Conservation (phyloP, 1,139 yeast species). For the Pichia sp. region DNA sequence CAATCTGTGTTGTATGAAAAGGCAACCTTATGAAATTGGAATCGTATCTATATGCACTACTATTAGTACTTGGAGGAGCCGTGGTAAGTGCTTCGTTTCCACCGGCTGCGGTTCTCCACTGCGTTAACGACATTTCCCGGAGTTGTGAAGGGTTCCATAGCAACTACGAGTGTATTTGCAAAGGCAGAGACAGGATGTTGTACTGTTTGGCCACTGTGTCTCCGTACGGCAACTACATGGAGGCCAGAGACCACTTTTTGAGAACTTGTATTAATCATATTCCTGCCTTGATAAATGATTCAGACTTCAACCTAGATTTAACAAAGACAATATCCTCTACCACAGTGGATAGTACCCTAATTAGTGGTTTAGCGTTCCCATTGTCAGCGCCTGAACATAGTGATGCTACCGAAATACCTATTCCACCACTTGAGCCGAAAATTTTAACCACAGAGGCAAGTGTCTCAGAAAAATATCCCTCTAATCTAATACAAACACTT, state of each 20-base stretch:
- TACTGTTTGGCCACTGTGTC: conserved; percentile 42
- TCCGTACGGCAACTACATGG: conserved; percentile 44
- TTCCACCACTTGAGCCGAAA: no score
- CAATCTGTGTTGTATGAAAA: background rate
- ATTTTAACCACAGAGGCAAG: no score
- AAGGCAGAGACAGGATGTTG: conserved; percentile 33
- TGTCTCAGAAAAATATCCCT: background rate
- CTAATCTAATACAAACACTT: background rate
- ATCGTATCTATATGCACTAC: background rate
- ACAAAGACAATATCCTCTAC: background rate
- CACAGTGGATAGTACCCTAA: background rate
- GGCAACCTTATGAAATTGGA: background rate
- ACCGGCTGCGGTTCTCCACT: conserved; percentile 46
- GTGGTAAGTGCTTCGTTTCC: conserved; percentile 32
- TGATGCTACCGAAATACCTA: no score
- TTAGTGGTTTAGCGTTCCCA: background rate
- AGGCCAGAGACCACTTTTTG: conserved; percentile 50
- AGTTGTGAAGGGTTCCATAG: conserved; percentile 34
- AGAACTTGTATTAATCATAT: conserved; percentile 49
- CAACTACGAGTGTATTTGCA: conserved; percentile 35
- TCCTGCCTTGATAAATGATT: conserved; percentile 22
- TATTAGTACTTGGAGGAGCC: background rate
- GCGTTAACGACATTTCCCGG: conserved; percentile 34
- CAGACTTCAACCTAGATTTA: conserved; percentile 19
- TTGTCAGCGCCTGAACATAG: background rate